Base-by-base conservation (phyloP, 257 asterid genomes). In the Capsicum chinense region DNA sequence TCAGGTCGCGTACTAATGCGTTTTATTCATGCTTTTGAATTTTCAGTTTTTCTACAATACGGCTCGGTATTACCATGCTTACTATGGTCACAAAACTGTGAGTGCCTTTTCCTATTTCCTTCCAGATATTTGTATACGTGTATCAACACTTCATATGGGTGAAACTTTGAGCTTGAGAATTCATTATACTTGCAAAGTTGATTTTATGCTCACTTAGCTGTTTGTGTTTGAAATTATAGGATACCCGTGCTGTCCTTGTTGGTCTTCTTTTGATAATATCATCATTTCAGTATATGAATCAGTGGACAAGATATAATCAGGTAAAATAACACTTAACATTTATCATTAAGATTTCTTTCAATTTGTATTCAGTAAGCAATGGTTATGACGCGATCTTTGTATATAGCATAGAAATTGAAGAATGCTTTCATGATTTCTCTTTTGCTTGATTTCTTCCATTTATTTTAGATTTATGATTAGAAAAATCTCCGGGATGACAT, bases 51-150 rank as follows among this genome's bases (percentile, higher is more conserved):
- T 97, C 86, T 93, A 97, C 89, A 97, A 97, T 84, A 89, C 98
- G 56, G 98, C 99, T 64, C 88, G 97, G 57, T 97, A 96, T 90
- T 95, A 97, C 88, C 97, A 85, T 84, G 99, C 99, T 86, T 95
- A 94, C 89, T 95, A 97, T 83, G 98, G 98, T 87, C 97, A 97
- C 87, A 97, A 93, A 88, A 97, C 97, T 79, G 99, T 93, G 86
- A 91, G 98, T 79, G 83, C 47, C 79, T 73, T 84, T 82, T 63
- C 68, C 79, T 52, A 68, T 52, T 76, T 13, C 63, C 48, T 52
- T 37, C 47, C 63, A 52, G 81, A 74, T 74, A 50, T 21, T 48
- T 74, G 19, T 50, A 19, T 74, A 21, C 7, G 6, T 48, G 13
- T 50, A 6, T 48, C 59, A 50, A 48, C 81, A 50, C 62, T 50